Evolutionary conservation across 2,329 filamentous ascomycete species (phyloP), one percentile per base, ranked within the genome.

Genomic region (Orbilia blumenaviensis): DNA sequence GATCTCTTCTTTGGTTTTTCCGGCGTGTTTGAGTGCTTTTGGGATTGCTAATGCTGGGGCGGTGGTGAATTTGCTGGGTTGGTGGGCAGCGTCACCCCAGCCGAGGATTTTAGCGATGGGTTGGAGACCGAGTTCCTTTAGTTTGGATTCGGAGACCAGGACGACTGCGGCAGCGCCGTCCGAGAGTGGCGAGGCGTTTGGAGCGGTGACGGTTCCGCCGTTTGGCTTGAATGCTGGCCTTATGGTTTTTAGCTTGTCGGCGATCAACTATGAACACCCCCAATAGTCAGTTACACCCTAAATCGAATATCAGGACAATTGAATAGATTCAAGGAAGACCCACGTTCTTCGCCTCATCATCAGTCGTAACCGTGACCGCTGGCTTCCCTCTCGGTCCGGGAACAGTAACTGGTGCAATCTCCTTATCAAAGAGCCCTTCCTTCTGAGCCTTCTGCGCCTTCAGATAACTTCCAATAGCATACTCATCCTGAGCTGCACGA

Each of bases 81-180:
- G 89, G 79, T 96, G 90, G 78, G 91, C 95, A 71, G 95, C 94
- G 82, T 99, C 95, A 80, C 90, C 95, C 95, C 95, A 99, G 81
- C 95, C 95, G 77, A 95, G 90, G 81, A 99, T 98, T 88, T 96
- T 97, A 82, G 93, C 95, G 78, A 99, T 87, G 69, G 95, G 95
- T 84, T 92, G 97, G 79, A 98, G 87, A 81, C 90, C 90, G 79
- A 97, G 90, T 85, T 95, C 90, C 87, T 97, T 94, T 81, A 99
- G 87, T 85, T 96, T 96, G 75, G 91, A 91, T 86, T 97, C 94
- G 44, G 94, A 97, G 80, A 96, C 93, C 79, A 99, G 91, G 75
- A 99, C 92, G 76, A 98, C 86, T 74, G 95, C 95, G 21, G 94
- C 91, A 64, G 93, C 94, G 79, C 95, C 95, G 83, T 99, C 95